Evolutionary conservation across 352 stramenopile genomes (phyloP), one percentile per base, ranked within the genome.

Genomic region (Elongisporangium anandrum): DNA sequence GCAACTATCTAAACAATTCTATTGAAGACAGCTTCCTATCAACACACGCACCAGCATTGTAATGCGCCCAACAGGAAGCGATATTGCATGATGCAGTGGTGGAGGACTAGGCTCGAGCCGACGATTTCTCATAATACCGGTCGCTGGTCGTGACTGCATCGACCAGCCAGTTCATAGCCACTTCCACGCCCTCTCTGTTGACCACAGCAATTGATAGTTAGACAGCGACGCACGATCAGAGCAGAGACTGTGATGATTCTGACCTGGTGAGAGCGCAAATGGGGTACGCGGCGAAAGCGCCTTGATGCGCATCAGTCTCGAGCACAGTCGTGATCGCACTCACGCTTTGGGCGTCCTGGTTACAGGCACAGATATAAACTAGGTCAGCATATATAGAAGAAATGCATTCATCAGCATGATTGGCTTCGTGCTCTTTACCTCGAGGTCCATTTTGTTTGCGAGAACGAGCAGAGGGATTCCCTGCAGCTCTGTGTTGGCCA

Each of bases 371-470:
- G 54, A 23, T 20, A 20, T 7, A 16, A 24, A 21, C n/a, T 16
- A 51, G 23, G 8, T 20, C 19, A 56, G 20, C 5, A 3, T 10
- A 6, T 3, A 34, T 34, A 7, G 7, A 3, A 34, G 24, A 3
- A 34, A 16, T 15, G 22, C 12, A 17, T 41, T 8, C 9, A 8
- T 41, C 29, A 17, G 34, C 17, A 45, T n/a, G n/a, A n/a, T n/a
- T n/a, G n/a, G n/a, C n/a, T n/a, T n/a, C n/a, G 34, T 17, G 1
- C 8, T 45, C 29, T 39, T 45, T 17, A 74, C 71, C 54, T 81
- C 72, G 26, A 97, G 63, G 67, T 97, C 91, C 64, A 95, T 92
- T 63, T 97, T 97, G 70, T 97, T 97, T 22, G 84, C 85, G 20
- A 97, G 73, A 24, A 97, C 72, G n/a, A 97, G 64, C 21, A 97